Base-by-base conservation (phyloP, 257 asterid species). In the Solanum virginianum region DNA sequence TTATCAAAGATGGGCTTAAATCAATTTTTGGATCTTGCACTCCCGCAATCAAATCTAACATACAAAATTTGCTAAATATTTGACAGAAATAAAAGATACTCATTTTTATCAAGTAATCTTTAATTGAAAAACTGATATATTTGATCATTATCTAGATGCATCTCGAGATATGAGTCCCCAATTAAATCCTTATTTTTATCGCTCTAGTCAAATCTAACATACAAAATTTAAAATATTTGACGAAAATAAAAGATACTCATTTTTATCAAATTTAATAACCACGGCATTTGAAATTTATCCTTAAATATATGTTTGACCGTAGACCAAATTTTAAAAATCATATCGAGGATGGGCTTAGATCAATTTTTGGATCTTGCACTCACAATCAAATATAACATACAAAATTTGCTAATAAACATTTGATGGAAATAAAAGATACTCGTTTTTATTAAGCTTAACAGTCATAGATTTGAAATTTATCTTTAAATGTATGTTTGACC, bases 1-100 rank as follows among this genome's bases (percentile, higher is more conserved):
- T 5, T 1, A 22, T 22, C 0, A 32, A 32, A 4, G 15, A 0
- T n/a, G 29, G 16, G 13, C 8, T 3, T 13, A 20, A 0, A 59
- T 59, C 4, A 59, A n/a, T n/a, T 60, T 60, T 60, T n/a, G 36
- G 4, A 7, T n/a, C 68, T 60, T 60, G 32, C 15, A 60, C 8
- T 4, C 16, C 1, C 68, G n/a, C 36, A 36, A 36, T 60, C 36
- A 60, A 55, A 5, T 60, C 16, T 60, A 20, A 22, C 8, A 60
- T 60, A 60, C 8, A 60, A 4, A 60, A 60, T 60, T 22, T 22
- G 16, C 32, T 22, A 22, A 60, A 60, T 22, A 60, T 60, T 60
- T 22, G 16, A 60, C 8, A 2, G 5, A 60, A 10, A 5, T 9
- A 10, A 59, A 55, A 9, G 10, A 47, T 43, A 43, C 13, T 9